Percentiles rank a stretch among this genome's conserved stretches.
These are phyloP conservation scores for Dactylellina haptotyla DNA, from an alignment of 2,329 filamentous ascomycete genomes.

Conservation along the genomic window DNA sequence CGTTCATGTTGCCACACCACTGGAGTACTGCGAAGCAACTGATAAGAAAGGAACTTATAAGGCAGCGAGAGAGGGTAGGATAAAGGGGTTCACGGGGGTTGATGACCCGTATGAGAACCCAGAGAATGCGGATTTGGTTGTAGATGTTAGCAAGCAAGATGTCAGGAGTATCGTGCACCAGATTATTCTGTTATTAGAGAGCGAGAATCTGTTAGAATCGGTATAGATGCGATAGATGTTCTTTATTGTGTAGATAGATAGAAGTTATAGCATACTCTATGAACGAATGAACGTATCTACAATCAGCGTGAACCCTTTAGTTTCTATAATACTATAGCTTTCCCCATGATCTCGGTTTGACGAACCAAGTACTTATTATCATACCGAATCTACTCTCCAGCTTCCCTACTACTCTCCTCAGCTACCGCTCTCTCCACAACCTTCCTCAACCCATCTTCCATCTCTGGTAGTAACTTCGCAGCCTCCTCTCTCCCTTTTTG, in stretches of 20 bases:
- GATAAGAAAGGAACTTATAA: conserved; percentile 92
- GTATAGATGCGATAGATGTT: neutral
- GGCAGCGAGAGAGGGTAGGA: conserved; percentile 84
- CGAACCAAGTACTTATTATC: too few species aligned
- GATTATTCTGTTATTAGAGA: conserved; percentile 92
- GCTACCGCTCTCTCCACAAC: conserved; percentile 25
- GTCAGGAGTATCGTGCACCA: conserved; percentile 95
- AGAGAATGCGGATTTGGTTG: conserved; percentile 80
- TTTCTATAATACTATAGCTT: neutral
- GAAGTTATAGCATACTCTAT: neutral
- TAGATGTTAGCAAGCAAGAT: conserved; percentile 85
- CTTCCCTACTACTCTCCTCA: conserved; percentile 22
- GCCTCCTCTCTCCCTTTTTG: conserved; percentile 31
- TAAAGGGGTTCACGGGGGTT: conserved; percentile 98
- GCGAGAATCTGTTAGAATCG: conserved; percentile 80
- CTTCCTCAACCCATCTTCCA: conserved; percentile 34
- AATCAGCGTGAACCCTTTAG: neutral
- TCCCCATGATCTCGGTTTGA: too few species aligned
- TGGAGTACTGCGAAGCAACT: conserved; percentile 93
- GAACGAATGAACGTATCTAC: neutral
- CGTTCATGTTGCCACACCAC: conserved; percentile 89
- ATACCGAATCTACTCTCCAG: neutral
- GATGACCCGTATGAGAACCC: conserved; percentile 96
- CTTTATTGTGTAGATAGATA: neutral
- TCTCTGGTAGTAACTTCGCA: conserved; percentile 23